Evolutionary conservation across 2,329 filamentous ascomycete species (phyloP), one percentile per base, ranked within the genome.

Genomic region (Penicillium paneum): DNA sequence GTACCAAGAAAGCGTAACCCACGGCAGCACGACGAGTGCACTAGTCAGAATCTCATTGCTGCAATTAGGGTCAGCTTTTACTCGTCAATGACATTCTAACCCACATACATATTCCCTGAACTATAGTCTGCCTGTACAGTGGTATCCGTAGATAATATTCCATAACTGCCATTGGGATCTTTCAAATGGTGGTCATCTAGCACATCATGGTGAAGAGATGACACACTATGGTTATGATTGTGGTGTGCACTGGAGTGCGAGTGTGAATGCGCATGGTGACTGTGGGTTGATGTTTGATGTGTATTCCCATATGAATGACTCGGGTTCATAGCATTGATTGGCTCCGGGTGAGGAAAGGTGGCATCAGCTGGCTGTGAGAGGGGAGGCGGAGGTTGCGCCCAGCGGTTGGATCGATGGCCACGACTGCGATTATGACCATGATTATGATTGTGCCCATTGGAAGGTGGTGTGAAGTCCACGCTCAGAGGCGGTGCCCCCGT

Each of bases 41-140:
- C 79, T 79, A 5, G 79, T 79, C 52, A 82, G 57, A 5, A 77
- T 67, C 64, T 83, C 80, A 26, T 74, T 70, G 15, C 78, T 74
- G 49, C 17, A 54, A 52, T 49, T 64, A 15, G 2, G 35, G 40
- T 51, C 38, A 67, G 60, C 66, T 66, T 63, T 28, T 51, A 43
- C 4, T 49, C 54, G 50, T n/a, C 19, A 31, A 38, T 39, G n/a
- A 19, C 24, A 36, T 17, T 19, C 26, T 17, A 32, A 35, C 13
- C 29, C 31, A 62, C 64, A 48, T 56, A 66, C 61, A 52, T 40
- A 28, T 57, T 44, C 3, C 57, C 52, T 8, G 53, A 7, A 12
- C 29, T 51, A 17, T 21, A 41, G 17, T 52, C 56, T n/a, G 41
- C 43, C 17, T 51, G 38, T 8, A 34, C 17, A 19, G 28, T 21